Evolutionary conservation across 495 filamentous ascomycete genomes (phyloP).

Genomic region (Penicillium maclennaniae): DNA sequence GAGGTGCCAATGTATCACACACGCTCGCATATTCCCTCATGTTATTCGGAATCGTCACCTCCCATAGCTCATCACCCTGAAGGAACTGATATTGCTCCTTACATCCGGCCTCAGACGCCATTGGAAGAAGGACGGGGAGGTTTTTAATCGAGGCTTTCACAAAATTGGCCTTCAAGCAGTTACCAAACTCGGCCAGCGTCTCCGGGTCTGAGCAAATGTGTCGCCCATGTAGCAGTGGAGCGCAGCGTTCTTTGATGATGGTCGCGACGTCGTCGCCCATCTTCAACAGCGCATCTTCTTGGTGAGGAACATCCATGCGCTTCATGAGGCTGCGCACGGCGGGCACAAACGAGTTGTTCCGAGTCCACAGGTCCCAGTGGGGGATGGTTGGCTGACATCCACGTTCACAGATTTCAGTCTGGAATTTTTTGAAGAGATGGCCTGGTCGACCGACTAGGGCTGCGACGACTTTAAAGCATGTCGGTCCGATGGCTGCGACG

Average conservation of each 20-base stretch:
- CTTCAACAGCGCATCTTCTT: constrained; percentile 33
- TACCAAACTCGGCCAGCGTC: constrained; percentile 38
- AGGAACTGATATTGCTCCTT: constrained; percentile 35
- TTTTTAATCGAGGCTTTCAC: constrained; percentile 34
- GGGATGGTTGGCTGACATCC: constrained; percentile 42
- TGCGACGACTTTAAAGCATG: constrained; percentile 38
- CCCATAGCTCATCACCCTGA: constrained; percentile 36
- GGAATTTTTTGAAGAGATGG: constrained; percentile 37
- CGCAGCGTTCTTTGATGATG: constrained; percentile 37
- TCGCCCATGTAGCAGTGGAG: constrained; percentile 28
- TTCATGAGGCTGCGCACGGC: constrained; percentile 38
- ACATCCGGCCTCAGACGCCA: constrained; percentile 39
- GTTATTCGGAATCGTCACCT: constrained; percentile 39
- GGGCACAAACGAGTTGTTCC: constrained; percentile 41
- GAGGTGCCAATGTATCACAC: constrained; percentile 27
- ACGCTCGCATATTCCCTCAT: constrained; percentile 43
- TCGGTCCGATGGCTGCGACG: constrained; percentile 28
- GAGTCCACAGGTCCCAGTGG: constrained; percentile 46
- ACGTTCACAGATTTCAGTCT: constrained; percentile 39
- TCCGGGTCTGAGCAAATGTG: constrained; percentile 39
- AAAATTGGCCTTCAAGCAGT: constrained; percentile 43
- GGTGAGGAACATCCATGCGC: constrained; percentile 31
- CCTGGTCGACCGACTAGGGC: constrained; percentile 34
- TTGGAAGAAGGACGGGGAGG: constrained; percentile 32
- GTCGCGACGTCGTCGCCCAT: constrained; percentile 42